A percentile compares a stretch with the other conserved stretches of the same genome.
Evolutionary conservation across 352 stramenopile species (phyloP).

Genomic region (Phytophthora brassicae): DNA sequence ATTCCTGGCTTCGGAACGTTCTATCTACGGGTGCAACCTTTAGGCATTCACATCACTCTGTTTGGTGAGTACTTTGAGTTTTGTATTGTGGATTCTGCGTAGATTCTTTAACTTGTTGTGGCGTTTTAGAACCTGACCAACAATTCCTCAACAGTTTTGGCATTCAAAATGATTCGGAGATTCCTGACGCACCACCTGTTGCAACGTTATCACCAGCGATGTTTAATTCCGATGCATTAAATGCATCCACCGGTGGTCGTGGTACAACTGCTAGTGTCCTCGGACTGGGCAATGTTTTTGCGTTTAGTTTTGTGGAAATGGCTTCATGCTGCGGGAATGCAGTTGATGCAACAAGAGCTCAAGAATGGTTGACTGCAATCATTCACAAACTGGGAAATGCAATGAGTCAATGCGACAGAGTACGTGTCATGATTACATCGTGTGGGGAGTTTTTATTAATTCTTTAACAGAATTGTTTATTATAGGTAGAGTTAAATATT

Average conservation of each 20-base stretch:
- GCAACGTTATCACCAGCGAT: constrained; percentile 7
- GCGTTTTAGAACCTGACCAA: constrained; percentile 49
- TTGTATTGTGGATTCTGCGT: background rate
- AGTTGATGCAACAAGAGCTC: constrained; percentile 48
- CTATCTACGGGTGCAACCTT: constrained; percentile 44
- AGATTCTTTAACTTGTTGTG: background rate
- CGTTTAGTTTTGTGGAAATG: constrained; percentile 75
- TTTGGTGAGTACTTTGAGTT: constrained; percentile 45
- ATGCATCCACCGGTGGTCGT: background rate
- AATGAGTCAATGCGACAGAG: constrained; percentile 51
- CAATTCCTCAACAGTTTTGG: constrained; percentile 56
- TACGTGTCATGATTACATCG: constrained; percentile 23
- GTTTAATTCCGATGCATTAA: background rate
- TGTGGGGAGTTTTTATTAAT: background rate
- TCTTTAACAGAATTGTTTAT: background rate
- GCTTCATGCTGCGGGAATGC: constrained; percentile 54
- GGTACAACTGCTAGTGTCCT: constrained; percentile 8
- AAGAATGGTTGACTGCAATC: constrained; percentile 60
- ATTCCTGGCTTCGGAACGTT: constrained; percentile 75
- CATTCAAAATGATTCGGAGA: constrained; percentile 37
- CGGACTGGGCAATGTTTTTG: constrained; percentile 20
- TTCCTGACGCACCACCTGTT: constrained; percentile 13
- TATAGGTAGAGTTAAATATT: constrained; percentile 67
- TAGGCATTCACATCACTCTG: constrained; percentile 59
- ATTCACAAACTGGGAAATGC: constrained; percentile 59